Conservation (phyloP, 192 early-diverging fungal genomes). For the Diversispora eburnea region DNA sequence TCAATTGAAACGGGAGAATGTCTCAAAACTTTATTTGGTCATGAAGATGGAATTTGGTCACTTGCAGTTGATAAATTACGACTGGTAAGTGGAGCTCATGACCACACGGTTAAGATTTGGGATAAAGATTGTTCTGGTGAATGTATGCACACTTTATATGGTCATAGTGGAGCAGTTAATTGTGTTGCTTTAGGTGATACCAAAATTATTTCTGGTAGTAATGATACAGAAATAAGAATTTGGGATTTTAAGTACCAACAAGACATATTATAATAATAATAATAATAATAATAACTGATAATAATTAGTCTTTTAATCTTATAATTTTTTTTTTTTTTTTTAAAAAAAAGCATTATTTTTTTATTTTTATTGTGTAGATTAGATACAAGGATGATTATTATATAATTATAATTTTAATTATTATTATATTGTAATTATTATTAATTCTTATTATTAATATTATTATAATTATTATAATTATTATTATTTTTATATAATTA, state of each 20-base stretch:
- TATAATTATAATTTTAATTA: too few relatives aligned
- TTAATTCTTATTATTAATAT: too few relatives aligned
- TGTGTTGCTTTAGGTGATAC: conserved; percentile 84
- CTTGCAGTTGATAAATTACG: conserved; percentile 77
- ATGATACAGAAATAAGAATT: conserved; percentile 76
- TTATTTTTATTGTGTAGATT: too few relatives aligned
- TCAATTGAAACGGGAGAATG: conserved; percentile 76
- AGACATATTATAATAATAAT: neutral
- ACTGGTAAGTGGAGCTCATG: conserved; percentile 64
- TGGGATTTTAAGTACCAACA: conserved; percentile 70
- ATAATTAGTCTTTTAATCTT: too few relatives aligned
- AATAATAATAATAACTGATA: too few relatives aligned
- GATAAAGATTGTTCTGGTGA: conserved; percentile 60
- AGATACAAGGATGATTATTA: too few relatives aligned
- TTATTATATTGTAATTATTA: too few relatives aligned
- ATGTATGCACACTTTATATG: conserved; percentile 64
- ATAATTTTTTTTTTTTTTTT: too few relatives aligned
- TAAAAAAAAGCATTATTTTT: too few relatives aligned
- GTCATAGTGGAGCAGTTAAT: conserved; percentile 70
- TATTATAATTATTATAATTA: too few relatives aligned
- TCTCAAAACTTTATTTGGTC: conserved; percentile 74
- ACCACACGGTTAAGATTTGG: conserved; percentile 72
- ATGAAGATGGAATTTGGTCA: conserved; percentile 77
- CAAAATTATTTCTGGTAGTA: conserved; percentile 77
- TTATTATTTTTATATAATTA: too few relatives aligned